These are phyloP conservation scores for Emergomyces orientalis DNA, from an alignment of 2,329 filamentous ascomycete genomes.

Conservation along the genomic window DNA sequence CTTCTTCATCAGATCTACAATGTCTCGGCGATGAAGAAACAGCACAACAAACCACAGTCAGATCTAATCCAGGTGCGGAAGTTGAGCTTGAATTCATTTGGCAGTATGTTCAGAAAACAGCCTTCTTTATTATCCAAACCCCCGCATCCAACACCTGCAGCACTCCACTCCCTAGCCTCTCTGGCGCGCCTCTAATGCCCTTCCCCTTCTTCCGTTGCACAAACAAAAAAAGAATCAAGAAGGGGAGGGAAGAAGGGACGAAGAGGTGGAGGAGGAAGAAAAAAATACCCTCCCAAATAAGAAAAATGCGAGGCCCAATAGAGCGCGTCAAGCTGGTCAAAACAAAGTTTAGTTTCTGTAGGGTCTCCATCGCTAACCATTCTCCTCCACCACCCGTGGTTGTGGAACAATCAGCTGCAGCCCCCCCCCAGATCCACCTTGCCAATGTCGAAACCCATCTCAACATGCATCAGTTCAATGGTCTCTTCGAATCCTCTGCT, in stretches of 20 bases:
- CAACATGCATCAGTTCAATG: constrained; percentile 37
- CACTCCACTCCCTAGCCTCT: constrained; percentile 1
- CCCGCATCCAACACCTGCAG: not conserved
- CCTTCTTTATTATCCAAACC: constrained; percentile 4
- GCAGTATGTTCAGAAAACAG: constrained; percentile 20
- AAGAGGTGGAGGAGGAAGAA: not conserved
- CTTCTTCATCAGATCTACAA: constrained; percentile 8
- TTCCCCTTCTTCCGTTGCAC: not conserved
- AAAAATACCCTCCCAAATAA: not conserved
- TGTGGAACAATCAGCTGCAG: constrained; percentile 13
- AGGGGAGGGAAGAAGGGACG: not conserved
- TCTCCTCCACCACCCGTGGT: constrained; percentile 12
- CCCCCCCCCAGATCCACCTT: constrained; percentile 28
- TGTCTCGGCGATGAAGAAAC: constrained; percentile 24
- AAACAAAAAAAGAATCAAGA: not conserved
- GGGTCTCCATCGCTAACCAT: not conserved
- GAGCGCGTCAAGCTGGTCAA: constrained; percentile 25
- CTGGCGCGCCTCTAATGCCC: not conserved
- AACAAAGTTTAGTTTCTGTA: constrained; percentile 15
- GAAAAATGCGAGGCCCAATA: constrained; percentile 13
- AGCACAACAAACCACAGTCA: constrained; percentile 19
- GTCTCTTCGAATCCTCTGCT: constrained; percentile 27
- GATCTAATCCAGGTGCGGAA: constrained; percentile 20
- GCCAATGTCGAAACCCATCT: constrained; percentile 34
- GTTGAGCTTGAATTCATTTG: constrained; percentile 19